Evolutionary conservation across 257 asterid genomes (phyloP).

Genomic region (Solanum gandarillasii): DNA sequence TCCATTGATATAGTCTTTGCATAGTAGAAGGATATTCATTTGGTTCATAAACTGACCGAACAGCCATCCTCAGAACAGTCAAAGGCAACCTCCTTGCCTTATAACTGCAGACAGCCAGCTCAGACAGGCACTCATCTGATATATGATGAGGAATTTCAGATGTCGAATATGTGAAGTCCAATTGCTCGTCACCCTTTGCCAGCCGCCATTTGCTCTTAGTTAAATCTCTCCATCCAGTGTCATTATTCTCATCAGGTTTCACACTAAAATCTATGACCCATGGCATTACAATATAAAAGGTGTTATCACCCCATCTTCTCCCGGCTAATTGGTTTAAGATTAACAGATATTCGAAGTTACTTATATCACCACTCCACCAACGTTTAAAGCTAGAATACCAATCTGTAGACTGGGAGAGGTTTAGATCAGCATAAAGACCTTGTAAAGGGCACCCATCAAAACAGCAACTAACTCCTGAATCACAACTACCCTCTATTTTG

Average conservation of each 20-base stretch:
- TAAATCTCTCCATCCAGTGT: slow-evolving; percentile 84
- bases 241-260: slow-evolving; percentile 58
- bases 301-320: slow-evolving; percentile 97
- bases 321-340: slow-evolving; percentile 79
- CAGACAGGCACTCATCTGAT: slow-evolving; percentile 97
- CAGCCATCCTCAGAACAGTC: slow-evolving; percentile 70
- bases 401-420: slow-evolving; percentile 35
- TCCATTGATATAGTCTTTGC: slow-evolving; percentile 97
- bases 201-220: slow-evolving; percentile 96
- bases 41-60: slow-evolving; percentile 98
- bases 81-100: slow-evolving; percentile 94
- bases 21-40: slow-evolving; percentile 93
- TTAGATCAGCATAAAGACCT: slow-evolving; percentile 55
- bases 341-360: slow-evolving; percentile 90
- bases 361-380: slow-evolving; percentile 90
- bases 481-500: not conserved
- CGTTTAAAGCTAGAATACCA: slow-evolving; percentile 67
- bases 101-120: slow-evolving; percentile 97
- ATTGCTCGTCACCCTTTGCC: slow-evolving; percentile 96
- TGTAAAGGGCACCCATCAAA: slow-evolving; percentile 44
- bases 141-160: slow-evolving; percentile 96
- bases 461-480: slow-evolving; percentile 20
- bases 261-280: slow-evolving; percentile 88
- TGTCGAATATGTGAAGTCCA: slow-evolving; percentile 93
- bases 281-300: slow-evolving; percentile 82